These are phyloP conservation scores for Physcomitrellopsis africana DNA, from an alignment of 225 moss, liverwort and hornwort species.

Conservation along the genomic window DNA sequence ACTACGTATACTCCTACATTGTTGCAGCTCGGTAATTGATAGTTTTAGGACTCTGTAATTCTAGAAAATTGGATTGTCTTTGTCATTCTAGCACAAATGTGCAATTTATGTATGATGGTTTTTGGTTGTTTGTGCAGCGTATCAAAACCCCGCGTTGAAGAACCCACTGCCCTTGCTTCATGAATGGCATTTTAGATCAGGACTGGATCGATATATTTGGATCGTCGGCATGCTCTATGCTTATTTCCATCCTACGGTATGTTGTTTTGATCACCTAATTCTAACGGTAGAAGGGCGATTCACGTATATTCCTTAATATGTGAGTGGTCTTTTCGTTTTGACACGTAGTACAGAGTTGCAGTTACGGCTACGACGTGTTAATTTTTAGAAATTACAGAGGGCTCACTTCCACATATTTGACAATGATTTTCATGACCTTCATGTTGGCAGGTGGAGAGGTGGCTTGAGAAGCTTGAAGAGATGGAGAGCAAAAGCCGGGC, in stretches of 20 bases:
- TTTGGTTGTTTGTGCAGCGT: constrained; percentile 39
- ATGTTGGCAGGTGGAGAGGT: constrained; percentile 54
- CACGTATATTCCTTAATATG: not conserved
- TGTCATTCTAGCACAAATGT: not conserved
- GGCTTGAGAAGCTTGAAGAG: constrained; percentile 64
- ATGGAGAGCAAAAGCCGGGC: constrained; percentile 45
- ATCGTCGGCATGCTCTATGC: constrained; percentile 75
- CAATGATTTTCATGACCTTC: not conserved
- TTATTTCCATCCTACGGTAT: constrained; percentile 70
- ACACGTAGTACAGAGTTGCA: not conserved
- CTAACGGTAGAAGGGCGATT: too few relatives aligned
- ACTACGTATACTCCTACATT: not conserved
- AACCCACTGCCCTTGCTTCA: constrained; percentile 34
- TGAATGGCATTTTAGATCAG: constrained; percentile 82
- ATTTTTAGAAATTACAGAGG: not conserved
- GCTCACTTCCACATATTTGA: not conserved
- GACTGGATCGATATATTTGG: constrained; percentile 78
- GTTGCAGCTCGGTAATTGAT: not conserved
- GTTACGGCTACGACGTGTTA: not conserved
- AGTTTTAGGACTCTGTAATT: not conserved
- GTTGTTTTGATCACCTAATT: not conserved
- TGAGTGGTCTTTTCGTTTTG: not conserved
- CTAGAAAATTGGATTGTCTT: not conserved
- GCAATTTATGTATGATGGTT: not conserved
- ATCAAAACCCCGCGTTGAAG: constrained; percentile 49